Evolutionary conservation across 1,284 basidiomycete species (phyloP).

Genomic region (Cutaneotrichosporon dermatis): DNA sequence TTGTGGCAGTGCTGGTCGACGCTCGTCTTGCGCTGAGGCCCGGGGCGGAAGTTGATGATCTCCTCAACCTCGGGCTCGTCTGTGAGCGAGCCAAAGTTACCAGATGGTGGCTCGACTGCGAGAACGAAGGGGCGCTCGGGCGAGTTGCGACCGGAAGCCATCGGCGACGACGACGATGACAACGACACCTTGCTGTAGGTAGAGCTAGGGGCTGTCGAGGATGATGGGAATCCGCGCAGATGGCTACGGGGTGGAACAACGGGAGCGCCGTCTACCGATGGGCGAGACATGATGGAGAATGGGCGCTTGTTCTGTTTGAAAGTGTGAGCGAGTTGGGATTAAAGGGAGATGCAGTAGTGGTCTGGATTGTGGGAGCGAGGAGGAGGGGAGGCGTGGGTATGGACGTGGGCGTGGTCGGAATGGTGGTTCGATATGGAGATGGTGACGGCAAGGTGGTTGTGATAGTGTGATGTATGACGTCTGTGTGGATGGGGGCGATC

Average conservation of each 20-base stretch:
- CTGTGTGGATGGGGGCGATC: too few relatives aligned
- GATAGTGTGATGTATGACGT: too few relatives aligned
- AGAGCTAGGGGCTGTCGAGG: too few relatives aligned
- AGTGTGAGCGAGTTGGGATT: background rate
- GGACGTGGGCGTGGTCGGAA: background rate
- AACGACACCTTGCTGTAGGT: background rate
- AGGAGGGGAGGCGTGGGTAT: background rate
- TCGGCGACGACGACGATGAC: background rate
- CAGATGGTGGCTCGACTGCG: slow-evolving; percentile 11
- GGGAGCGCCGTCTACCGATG: slow-evolving; percentile 4
- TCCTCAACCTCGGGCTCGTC: background rate
- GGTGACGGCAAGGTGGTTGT: too few relatives aligned
- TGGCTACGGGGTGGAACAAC: slow-evolving; percentile 14
- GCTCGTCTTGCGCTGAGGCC: background rate
- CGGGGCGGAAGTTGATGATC: slow-evolving; percentile 1
- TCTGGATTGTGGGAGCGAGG: too few relatives aligned
- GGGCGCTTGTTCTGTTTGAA: background rate
- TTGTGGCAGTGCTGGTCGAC: background rate
- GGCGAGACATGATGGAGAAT: background rate
- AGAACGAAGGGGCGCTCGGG: slow-evolving; percentile 10
- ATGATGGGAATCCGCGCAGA: slow-evolving; percentile 6
- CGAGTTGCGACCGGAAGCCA: background rate
- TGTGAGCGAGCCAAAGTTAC: background rate
- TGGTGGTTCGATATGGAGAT: too few relatives aligned
- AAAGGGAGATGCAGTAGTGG: background rate